Base-by-base conservation (phyloP, 78 protist genomes). In the Protostelium mycophagum region DNA sequence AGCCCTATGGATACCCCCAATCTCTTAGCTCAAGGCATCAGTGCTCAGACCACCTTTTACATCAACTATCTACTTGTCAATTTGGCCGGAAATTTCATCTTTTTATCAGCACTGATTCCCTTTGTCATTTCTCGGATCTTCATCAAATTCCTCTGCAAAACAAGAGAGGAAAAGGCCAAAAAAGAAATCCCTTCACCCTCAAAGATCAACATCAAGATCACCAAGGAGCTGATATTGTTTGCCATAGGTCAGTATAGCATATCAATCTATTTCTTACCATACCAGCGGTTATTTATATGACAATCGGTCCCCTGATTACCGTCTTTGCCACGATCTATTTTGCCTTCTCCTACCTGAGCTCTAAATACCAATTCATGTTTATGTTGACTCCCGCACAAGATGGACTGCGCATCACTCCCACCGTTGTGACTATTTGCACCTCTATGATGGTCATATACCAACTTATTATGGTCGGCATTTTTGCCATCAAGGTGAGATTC, bases 401-500 rank as follows among this genome's bases (percentile, higher is more conserved):
- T 36, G 95, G 95, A 38, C 92, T 90, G 34, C 25, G 63, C 0
- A 31, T 90, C 36, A 86, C 83, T 31, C 91, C 91, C 86, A 63
- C 83, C 84, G 0, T 83, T 0, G 88, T 87, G 63, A 91, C 93
- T 37, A 63, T 89, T 31, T 73, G 84, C n/a, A 28, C 89, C 34
- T 86, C 83, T 25, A 91, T 88, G 35, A 38, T 93, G 28, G 23
- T 93, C 38, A 87, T 93, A 34, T 93, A 90, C 35, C 95, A 90
- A 35, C 89, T 93, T n/a, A 36, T 90, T 25, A 89, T 93, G 93
- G 89, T 93, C 83, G 95, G 95, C 35, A 85, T 91, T 1, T 93
- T 93, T 51, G 73, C 73, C 73, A 51, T 51, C 73, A 51, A 51
- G 73, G 73, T 51, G 73, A 51, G 31, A 51, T 51, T 16, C 73